phyloP scores from a whole-genome alignment of 2,329 filamentous ascomycete genomes.

The Delphinella strobiligena region DNA sequence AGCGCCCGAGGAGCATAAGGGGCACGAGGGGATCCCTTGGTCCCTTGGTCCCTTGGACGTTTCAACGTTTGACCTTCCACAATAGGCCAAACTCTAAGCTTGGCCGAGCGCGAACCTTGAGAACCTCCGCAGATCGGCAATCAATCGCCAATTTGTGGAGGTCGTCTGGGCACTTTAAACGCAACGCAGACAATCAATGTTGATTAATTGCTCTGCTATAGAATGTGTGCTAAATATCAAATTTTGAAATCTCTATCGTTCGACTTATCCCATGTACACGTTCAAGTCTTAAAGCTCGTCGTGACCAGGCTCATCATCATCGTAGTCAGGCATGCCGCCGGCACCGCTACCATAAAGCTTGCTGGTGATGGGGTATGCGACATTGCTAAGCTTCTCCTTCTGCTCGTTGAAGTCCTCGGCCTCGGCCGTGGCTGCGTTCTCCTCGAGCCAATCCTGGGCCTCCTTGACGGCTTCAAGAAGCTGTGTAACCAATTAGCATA shows the following conservation, averaged over 20 bases:
- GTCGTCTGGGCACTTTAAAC: not conserved
- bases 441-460: conserved; percentile 89
- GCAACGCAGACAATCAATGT: no score
- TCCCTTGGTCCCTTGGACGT: no score
- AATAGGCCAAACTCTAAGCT: no score
- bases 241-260: conserved; percentile 2
- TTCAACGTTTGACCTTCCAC: no score
- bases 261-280: conserved; percentile 3
- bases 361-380: conserved; percentile 97
- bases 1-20: no score
- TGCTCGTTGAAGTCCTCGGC: conserved; percentile 98
- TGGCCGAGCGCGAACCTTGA: no score
- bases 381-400: conserved; percentile 95
- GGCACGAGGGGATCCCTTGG: no score
- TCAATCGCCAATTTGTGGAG: no score
- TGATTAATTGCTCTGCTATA: not conserved
- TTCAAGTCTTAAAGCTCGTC: conserved; percentile 33
- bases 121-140: no score
- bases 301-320: conserved; percentile 47
- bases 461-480: conserved; percentile 96
- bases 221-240: not conserved
- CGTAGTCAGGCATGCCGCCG: conserved; percentile 48
- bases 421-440: conserved; percentile 74
- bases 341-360: conserved; percentile 69
- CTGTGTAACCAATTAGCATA: conserved; percentile 32